Evolutionary conservation across 345 rosid species (phyloP), one percentile per base, ranked within the genome.

Genomic region (Adansonia digitata): DNA sequence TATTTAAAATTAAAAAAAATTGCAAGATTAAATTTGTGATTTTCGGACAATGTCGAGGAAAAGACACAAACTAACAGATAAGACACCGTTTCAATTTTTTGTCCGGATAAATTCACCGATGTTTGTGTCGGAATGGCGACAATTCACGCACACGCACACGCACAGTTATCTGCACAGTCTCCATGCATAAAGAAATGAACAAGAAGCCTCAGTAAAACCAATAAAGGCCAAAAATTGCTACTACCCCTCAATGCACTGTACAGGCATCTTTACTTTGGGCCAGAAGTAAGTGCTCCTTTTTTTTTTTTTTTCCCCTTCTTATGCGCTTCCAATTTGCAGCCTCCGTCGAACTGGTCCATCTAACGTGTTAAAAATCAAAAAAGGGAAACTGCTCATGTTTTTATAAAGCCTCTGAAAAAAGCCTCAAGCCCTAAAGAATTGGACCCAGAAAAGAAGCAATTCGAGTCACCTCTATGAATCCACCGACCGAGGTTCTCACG

Each of bases 151-250:
- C 63, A n/a, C n/a, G n/a, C n/a, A n/a, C n/a, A n/a, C n/a, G n/a
- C n/a, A n/a, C n/a, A n/a, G n/a, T n/a, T n/a, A n/a, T n/a, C n/a
- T n/a, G n/a, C n/a, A n/a, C n/a, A n/a, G n/a, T n/a, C n/a, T n/a
- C n/a, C n/a, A n/a, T 27, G 96, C 94, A 29, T 88, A 90, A 29
- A 86, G 96, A 79, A 90, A 89, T 10, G 91, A 94, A 35, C 84
- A 81, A 2, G 87, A 69, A 9, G 91, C 93, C 72, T 86, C 94
- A 18, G 84, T 90, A 35, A 78, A 73, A 6, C 48, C 83, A 65
- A 90, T 89, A 97, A 94, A 88, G 82, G 84, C 82, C n/a, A 10
- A 83, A 88, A 82, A 86, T 89, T 29, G 88, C 76, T 26, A 82
- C 79, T 45, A 90, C 92, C 13, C 77, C n/a, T 90, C 42, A 55